Conservation (phyloP, 1,284 basidiomycete genomes). For the Termitomyces sp. region DNA sequence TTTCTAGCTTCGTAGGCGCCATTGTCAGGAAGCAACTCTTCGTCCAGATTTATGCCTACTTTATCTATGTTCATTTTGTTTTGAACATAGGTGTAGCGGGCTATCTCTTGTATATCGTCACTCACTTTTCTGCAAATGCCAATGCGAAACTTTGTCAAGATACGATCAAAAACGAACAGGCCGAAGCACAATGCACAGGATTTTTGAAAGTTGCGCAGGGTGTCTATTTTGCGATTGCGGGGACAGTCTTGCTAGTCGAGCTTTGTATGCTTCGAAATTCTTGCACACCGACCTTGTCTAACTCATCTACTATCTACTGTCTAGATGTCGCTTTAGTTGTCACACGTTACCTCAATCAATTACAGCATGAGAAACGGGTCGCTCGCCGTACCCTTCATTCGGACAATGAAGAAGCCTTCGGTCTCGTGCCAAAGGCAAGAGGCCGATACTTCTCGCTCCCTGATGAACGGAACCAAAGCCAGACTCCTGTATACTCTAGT, state of each 20-base stretch:
- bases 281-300: neutral
- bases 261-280: constrained; percentile 39
- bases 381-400: constrained; percentile 31
- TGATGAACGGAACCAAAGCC: constrained; percentile 1
- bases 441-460: constrained; percentile 13
- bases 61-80: constrained; percentile 53
- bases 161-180: constrained; percentile 36
- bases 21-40: constrained; percentile 58
- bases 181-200: constrained; percentile 40
- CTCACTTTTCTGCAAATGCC: constrained; percentile 39
- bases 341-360: constrained; percentile 54
- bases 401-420: constrained; percentile 31
- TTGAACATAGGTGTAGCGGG: constrained; percentile 50
- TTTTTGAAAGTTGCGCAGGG: constrained; percentile 39
- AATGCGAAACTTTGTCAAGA: constrained; percentile 41
- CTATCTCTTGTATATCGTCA: constrained; percentile 49
- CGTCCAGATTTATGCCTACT: constrained; percentile 50
- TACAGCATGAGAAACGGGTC: constrained; percentile 46
- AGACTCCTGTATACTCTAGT: neutral
- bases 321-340: constrained; percentile 55
- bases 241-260: constrained; percentile 44
- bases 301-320: constrained; percentile 3
- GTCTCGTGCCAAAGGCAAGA: constrained; percentile 19
- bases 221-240: constrained; percentile 43
- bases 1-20: constrained; percentile 50